A percentile compares a stretch with the other conserved stretches of the same genome.
These are phyloP conservation scores for Penstemon newberryi DNA, from an alignment of 257 asterid genomes.

Conservation along the genomic window DNA sequence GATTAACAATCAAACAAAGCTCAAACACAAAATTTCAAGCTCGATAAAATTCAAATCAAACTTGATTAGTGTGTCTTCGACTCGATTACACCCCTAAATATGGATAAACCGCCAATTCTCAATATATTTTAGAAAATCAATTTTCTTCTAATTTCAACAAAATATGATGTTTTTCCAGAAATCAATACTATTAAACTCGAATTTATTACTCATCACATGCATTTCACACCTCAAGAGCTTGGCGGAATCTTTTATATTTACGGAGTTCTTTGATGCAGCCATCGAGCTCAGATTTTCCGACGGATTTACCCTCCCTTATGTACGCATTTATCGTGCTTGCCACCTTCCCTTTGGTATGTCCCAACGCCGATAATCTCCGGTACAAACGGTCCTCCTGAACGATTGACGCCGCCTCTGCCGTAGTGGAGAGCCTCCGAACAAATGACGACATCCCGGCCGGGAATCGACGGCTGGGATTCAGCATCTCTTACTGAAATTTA, in stretches of 20 bases:
- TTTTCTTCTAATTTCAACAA: too few species aligned
- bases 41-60: too few species aligned
- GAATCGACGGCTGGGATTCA: conserved; percentile 32
- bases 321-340: conserved; percentile 56
- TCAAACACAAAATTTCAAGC: too few species aligned
- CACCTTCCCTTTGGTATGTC: conserved; percentile 44
- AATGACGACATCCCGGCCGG: conserved; percentile 28
- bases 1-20: too few species aligned
- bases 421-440: conserved; percentile 40
- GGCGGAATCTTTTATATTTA: conserved; percentile 46
- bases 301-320: conserved; percentile 54
- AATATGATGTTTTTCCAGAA: neutral
- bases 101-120: too few species aligned
- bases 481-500: conserved; percentile 1
- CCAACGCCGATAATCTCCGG: conserved; percentile 67
- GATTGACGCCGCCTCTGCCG: conserved; percentile 24
- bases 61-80: too few species aligned
- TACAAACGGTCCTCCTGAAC: conserved; percentile 39
- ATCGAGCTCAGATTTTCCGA: conserved; percentile 45
- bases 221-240: conserved; percentile 68
- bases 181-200: neutral
- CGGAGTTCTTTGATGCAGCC: conserved; percentile 68
- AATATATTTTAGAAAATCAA: neutral
- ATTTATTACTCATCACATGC: too few species aligned
- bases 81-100: neutral